phyloP scores from a whole-genome alignment of 192 early-diverging fungal genomes.

The Spizellomyces punctatus region DNA sequence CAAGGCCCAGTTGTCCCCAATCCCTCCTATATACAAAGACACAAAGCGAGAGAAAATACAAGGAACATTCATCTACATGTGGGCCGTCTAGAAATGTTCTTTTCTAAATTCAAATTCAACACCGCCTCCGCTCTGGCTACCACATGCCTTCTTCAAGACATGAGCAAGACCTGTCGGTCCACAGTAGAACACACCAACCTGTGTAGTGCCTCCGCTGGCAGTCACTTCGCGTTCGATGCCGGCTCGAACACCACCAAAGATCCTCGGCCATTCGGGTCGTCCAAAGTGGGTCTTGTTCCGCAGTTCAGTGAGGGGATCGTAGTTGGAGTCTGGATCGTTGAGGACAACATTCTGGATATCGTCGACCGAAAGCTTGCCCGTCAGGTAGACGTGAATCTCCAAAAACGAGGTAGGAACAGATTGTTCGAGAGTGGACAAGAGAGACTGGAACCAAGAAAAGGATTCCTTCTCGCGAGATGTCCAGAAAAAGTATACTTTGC shows the following conservation, averaged over 20 bases:
- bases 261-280: constrained; percentile 72
- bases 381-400: constrained; percentile 46
- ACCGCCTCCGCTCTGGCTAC: constrained; percentile 13
- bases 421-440: constrained; percentile 67
- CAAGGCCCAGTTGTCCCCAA: no score
- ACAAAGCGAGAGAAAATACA: no score
- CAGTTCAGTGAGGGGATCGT: constrained; percentile 73
- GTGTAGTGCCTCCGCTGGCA: constrained; percentile 26
- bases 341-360: constrained; percentile 66
- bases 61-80: no score
- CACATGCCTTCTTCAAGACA: constrained; percentile 50
- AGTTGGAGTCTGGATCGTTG: constrained; percentile 45
- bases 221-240: background rate
- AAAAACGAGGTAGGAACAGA: constrained; percentile 61
- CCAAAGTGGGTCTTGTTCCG: constrained; percentile 72
- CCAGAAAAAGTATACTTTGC: constrained; percentile 83
- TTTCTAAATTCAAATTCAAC: constrained; percentile 35
- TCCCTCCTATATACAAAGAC: no score
- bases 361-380: constrained; percentile 63
- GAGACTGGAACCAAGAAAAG: constrained; percentile 83
- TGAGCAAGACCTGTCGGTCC: constrained; percentile 72
- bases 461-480: constrained; percentile 70
- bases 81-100: constrained; percentile 28
- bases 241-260: constrained; percentile 60
- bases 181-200: constrained; percentile 84